These are phyloP conservation scores for Cercophora samala DNA, from an alignment of 495 filamentous ascomycete species.

Conservation along the genomic window DNA sequence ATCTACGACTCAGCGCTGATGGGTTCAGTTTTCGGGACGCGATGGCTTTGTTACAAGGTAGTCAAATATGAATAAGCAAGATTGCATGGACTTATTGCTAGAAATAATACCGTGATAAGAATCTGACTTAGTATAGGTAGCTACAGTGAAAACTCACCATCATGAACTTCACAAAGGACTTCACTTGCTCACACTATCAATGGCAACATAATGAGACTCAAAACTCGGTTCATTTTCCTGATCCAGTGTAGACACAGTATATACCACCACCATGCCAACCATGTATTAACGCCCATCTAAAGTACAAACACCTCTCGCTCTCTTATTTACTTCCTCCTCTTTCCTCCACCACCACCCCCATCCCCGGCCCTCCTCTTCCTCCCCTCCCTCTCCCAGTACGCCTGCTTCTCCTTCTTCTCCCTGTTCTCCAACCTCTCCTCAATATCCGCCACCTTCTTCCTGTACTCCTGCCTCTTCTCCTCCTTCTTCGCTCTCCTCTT, in stretches of 20 bases:
- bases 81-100: no score
- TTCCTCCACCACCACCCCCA: slow-evolving; percentile 63
- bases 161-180: no score
- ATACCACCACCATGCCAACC: background rate
- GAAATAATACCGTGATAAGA: no score
- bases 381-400: slow-evolving; percentile 92
- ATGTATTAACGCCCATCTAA: background rate
- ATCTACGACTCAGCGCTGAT: background rate
- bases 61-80: background rate
- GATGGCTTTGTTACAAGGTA: background rate
- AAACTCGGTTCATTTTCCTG: background rate
- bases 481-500: slow-evolving; percentile 82
- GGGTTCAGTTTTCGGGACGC: background rate
- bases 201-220: no score
- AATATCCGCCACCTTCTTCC: slow-evolving; percentile 73
- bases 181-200: no score
- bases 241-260: background rate
- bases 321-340: slow-evolving; percentile 56
- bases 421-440: slow-evolving; percentile 76
- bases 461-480: slow-evolving; percentile 71
- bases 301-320: background rate
- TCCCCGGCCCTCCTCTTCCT: slow-evolving; percentile 75
- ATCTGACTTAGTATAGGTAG: no score
- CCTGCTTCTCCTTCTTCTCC: slow-evolving; percentile 86
- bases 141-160: background rate